phyloP scores from a whole-genome alignment of 2,329 filamentous ascomycete genomes.

The Diaporthe ilicicola region DNA sequence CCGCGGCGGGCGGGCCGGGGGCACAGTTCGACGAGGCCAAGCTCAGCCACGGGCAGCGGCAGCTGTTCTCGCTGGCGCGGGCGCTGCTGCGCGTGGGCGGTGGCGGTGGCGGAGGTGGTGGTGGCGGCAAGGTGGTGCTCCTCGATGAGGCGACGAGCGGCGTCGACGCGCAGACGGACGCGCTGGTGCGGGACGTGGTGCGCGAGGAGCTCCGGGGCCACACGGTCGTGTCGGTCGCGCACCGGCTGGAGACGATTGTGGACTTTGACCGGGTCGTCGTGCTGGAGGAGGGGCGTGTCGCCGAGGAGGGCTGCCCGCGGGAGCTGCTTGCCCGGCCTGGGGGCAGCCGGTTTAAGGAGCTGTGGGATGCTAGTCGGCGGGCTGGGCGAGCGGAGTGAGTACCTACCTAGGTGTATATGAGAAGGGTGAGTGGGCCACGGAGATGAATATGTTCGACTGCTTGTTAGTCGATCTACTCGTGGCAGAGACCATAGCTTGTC shows the following conservation, averaged over 20 bases:
- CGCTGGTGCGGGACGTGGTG: slow-evolving; percentile 63
- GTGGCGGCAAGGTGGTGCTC: slow-evolving; percentile 45
- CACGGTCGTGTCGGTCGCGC: slow-evolving; percentile 57
- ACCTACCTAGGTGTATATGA: background rate
- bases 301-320: slow-evolving; percentile 18
- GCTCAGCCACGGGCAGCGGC: slow-evolving; percentile 54
- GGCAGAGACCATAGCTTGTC: background rate
- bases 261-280: slow-evolving; percentile 60
- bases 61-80: slow-evolving; percentile 59
- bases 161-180: slow-evolving; percentile 65
- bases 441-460: background rate
- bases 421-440: too few species aligned
- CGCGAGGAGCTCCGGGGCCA: slow-evolving; percentile 59
- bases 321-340: slow-evolving; percentile 3
- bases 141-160: slow-evolving; percentile 58
- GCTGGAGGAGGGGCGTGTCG: slow-evolving; percentile 49
- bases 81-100: slow-evolving; percentile 50
- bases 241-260: slow-evolving; percentile 52
- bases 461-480: background rate
- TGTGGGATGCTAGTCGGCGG: slow-evolving; percentile 23
- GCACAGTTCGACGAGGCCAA: slow-evolving; percentile 44
- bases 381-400: background rate
- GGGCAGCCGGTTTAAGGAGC: slow-evolving; percentile 14
- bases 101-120: slow-evolving; percentile 35
- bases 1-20: slow-evolving; percentile 39